Percentiles rank a stretch among this genome's conserved stretches.
These are phyloP conservation scores for Leccinum broughii DNA, from an alignment of 768 basidiomycete genomes.

Conservation along the genomic window DNA sequence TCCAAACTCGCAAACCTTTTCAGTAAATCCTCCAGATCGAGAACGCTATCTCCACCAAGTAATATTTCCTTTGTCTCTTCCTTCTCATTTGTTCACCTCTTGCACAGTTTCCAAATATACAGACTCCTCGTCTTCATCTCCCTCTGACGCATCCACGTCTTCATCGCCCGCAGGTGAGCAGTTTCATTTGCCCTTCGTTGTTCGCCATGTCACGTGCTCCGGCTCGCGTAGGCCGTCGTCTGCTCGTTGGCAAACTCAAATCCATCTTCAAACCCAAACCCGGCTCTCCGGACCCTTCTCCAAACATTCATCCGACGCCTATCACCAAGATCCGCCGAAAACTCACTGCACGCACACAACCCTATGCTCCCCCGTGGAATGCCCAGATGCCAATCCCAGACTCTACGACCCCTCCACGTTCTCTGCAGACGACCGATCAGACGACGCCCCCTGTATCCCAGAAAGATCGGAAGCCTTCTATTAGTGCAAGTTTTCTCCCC, in stretches of 20 bases:
- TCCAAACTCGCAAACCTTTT: constrained; percentile 20
- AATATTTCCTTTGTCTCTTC: not conserved
- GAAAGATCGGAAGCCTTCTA: not conserved
- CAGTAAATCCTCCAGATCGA: constrained; percentile 17
- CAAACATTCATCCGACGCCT: constrained; percentile 4
- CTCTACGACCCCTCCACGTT: not conserved
- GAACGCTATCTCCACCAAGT: constrained; percentile 19
- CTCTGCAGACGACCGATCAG: not conserved
- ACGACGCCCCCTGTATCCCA: not conserved
- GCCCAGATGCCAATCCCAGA: constrained; percentile 28
- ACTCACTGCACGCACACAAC: constrained; percentile 36
- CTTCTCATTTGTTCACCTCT: not conserved
- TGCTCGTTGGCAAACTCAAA: constrained; percentile 21
- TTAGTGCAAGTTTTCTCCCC: not conserved
- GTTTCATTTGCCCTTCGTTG: not conserved
- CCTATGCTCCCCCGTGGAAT: constrained; percentile 40
- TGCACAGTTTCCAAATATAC: constrained; percentile 7
- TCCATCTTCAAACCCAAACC: constrained; percentile 26
- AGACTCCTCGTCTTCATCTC: not conserved
- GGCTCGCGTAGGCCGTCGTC: constrained; percentile 7
- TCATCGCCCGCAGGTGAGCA: constrained; percentile 3
- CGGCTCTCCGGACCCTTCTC: constrained; percentile 9
- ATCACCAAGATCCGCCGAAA: constrained; percentile 23
- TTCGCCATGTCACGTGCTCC: not conserved
- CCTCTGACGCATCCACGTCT: not conserved